Evolutionary conservation across 225 moss, liverwort and hornwort species (phyloP), one percentile per base, ranked within the genome.

Genomic region (Sphagnum contortum): DNA sequence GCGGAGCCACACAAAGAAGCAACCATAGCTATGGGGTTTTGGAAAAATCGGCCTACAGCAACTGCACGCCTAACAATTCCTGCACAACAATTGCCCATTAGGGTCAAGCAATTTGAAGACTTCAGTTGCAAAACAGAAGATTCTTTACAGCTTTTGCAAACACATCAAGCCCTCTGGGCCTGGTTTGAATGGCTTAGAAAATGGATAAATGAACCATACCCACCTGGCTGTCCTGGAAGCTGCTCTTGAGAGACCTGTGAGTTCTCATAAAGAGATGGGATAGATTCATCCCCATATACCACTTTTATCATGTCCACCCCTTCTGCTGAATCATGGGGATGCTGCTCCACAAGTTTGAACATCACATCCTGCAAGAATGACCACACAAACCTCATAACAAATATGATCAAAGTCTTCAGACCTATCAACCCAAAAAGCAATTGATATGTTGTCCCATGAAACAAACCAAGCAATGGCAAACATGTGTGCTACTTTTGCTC

Each of bases 11-110:
- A 98, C 60, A 98, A 78, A 61, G 90, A 89, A 51, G 93, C 90
- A 62, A 98, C 72, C 92, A 93, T 91, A 48, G 90, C 87, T 70
- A 98, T 73, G 49, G 96, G 92, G 71, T 93, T 98, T 65, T 98
- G 96, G 71, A 98, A 74, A 69, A 83, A 91, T 64, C 96, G 89
- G 63, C 93, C 96, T 64, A 98, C 85, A 50, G 87, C 96, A 69
- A 98, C 96, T 49, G 96, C 93, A 73, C 96, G 88, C 71, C 96
- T 83, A 45, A 98, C 96, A 65, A 89, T 96, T 56, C 92, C 95
- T 94, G 87, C 71, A 76, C 73, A 45, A 76, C 73, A 45, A 67
- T 60, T 67, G 48, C 71, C 61, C n/a, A 60, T 6, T 5, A 52
- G 2, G 64, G 29, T 29, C 29, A 29, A 29, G 29, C 29, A 29